Conservation (phyloP, 768 basidiomycete species). For the Collybia mongolica region DNA sequence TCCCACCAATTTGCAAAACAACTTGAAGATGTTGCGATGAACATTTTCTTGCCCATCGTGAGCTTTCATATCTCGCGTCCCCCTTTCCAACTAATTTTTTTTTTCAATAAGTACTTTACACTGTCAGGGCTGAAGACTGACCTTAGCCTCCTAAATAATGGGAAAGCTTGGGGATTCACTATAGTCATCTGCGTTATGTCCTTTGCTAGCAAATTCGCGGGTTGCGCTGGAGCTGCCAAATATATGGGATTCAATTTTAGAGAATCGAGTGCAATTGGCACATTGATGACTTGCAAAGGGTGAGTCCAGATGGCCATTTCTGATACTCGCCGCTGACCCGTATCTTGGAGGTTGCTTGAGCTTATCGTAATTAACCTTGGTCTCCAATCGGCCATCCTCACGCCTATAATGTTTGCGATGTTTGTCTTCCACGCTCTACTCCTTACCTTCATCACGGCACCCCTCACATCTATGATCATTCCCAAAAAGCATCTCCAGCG, state of each 20-base stretch:
- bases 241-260: conserved; percentile 64
- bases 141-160: conserved; percentile 71
- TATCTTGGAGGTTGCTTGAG: conserved; percentile 61
- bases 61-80: conserved; percentile 19
- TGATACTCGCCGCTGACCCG: not conserved
- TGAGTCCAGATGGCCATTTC: conserved; percentile 26
- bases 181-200: conserved; percentile 72
- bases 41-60: conserved; percentile 76
- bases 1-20: conserved; percentile 80
- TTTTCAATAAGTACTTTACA: conserved; percentile 70
- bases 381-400: conserved; percentile 61
- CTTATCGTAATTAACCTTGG: conserved; percentile 93
- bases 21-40: conserved; percentile 81
- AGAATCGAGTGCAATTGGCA: conserved; percentile 82
- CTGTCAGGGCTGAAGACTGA: conserved; percentile 81
- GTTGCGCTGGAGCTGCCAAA: conserved; percentile 62
- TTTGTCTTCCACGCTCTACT: conserved; percentile 80
- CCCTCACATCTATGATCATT: conserved; percentile 76
- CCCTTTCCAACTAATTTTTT: conserved; percentile 4
- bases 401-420: conserved; percentile 78
- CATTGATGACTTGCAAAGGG: conserved; percentile 92
- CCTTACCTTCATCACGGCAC: conserved; percentile 83
- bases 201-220: conserved; percentile 77
- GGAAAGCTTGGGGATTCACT: conserved; percentile 80
- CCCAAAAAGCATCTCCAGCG: conserved; percentile 49